Evolutionary conservation across 371 early-diverging fungal species (phyloP), one percentile per base, ranked within the genome.

Genomic region (Mortierella sp.): DNA sequence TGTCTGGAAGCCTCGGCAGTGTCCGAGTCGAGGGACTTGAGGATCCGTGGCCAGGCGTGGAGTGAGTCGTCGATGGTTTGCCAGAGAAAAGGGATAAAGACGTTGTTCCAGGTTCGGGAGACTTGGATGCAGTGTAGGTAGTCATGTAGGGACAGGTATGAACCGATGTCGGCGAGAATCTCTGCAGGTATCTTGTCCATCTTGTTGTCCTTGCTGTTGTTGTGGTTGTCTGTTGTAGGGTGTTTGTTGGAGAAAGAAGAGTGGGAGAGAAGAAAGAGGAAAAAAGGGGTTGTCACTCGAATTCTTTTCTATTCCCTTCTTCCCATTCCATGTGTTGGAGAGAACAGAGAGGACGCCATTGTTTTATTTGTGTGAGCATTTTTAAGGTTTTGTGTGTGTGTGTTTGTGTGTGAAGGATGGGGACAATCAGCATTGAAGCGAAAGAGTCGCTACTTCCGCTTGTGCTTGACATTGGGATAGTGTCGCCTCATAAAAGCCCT

Each of bases 41-140:
- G 65, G 21, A 63, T 63, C 65, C 65, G 65, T 18, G 65, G 65
- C 65, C 65, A 63, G 21, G 38, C 65, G 35, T 63, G 21, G 18
- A 18, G 65, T 21, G 35, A 18, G 8, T 63, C 65, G 35, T 63
- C 65, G 35, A 63, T 63, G 65, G 21, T 63, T 8, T 35, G 18
- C 65, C 65, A 63, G 35, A 63, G 65, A 5, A 32, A 32, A 14
- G 35, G 35, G 4, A 63, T 35, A 63, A 63, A 63, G 38, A 32
- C 65, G 8, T 18, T 35, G 38, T 21, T 16, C 65, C 65, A 63
- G 21, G 8, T 8, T 18, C 35, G 65, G 65, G 35, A 35, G 32
- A 63, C 65, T 1, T 6, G 35, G 0, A 32, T 29, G 21, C 38
- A 63, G 21, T 63, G 38, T 16, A 32, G 65, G 7, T 14, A 35